Conservation (phyloP, 108 stramenopile species). For the Nitzschia palea region DNA sequence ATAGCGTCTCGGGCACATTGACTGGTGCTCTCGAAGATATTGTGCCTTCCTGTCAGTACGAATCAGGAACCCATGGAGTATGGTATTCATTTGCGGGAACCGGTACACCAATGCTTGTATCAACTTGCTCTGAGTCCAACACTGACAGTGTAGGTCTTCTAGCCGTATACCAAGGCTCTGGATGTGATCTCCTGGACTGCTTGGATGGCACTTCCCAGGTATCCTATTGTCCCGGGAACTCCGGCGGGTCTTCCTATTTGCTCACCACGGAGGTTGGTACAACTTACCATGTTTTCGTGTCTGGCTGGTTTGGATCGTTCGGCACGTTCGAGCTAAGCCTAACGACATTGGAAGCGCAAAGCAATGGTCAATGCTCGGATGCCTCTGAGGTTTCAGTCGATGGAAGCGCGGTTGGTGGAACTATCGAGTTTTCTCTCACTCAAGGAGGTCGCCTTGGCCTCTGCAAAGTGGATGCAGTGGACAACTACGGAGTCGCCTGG, state of each 20-base stretch:
- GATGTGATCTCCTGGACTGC: not conserved
- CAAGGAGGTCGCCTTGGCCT: not conserved
- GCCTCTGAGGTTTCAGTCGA: not conserved
- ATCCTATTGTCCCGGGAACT: not conserved
- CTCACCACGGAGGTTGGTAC: not conserved
- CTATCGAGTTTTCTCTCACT: not conserved
- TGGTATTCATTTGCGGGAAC: conserved; percentile 19
- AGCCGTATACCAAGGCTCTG: not conserved
- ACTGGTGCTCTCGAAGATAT: not conserved
- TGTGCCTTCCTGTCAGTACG: not conserved
- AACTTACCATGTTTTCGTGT: not conserved
- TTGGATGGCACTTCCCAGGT: not conserved
- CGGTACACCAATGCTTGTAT: conserved; percentile 4
- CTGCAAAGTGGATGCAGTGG: not conserved
- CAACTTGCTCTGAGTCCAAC: not conserved
- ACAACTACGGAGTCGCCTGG: not conserved
- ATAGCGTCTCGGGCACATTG: not conserved
- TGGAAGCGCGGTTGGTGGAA: not conserved
- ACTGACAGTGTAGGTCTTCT: not conserved
- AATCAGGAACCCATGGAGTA: not conserved
- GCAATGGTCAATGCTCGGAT: not conserved
- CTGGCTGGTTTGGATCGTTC: not conserved
- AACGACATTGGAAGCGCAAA: not conserved
- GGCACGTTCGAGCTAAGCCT: not conserved
- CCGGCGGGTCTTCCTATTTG: not conserved